Base-by-base conservation (phyloP, 1,139 yeast species). In the Nakaseomyces uthaithaninus region DNA sequence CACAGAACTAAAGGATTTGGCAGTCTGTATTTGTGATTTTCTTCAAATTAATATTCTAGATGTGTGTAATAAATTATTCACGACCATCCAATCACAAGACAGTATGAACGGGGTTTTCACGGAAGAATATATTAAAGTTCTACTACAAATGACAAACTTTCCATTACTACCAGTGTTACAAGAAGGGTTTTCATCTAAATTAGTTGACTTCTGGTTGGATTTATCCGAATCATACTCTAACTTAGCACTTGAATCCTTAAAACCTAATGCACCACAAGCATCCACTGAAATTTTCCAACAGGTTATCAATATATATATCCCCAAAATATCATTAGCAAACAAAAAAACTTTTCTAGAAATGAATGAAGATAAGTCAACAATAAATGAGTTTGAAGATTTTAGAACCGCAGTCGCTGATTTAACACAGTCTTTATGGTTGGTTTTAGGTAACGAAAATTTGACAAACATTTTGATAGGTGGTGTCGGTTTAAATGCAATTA, bases 161-260 rank as follows among this genome's bases (percentile, higher is more conserved):
- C 79, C 80, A 0, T 78, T 81, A 1, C 52, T 63, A 4, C 83
- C 94, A 0, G 68, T 80, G 1, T 62, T 68, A 0, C 89, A 85
- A 20, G 95, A 89, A 55, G 63, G 63, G 12, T 64, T 83, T 10
- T 80, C 94, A 12, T 75, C 71, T 34, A 80, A 77, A 42, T 67
- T 86, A 49, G 66, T 84, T 4, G 78, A 78, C 40, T 85, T 87
- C 54, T 91, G 97, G 97, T 74, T 75, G 41, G 80, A 78, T 43
- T 67, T 82, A 40, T 76, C 80, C 8, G 93, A 83, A 46, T 69
- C 74, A 1, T 74, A 57, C 20, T 47, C 57, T 11, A 53, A 63
- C 41, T 42, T 59, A 38, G 48, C 57, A 5, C 44, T 49, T 15
- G 60, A 55, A 35, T 42, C 51, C 3, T 30, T 56, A 26, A 34